A percentile compares a stretch with the other conserved stretches of the same genome.
phyloP scores from a whole-genome alignment of 148 eudicot species.

The Amaranthus palmeri region DNA sequence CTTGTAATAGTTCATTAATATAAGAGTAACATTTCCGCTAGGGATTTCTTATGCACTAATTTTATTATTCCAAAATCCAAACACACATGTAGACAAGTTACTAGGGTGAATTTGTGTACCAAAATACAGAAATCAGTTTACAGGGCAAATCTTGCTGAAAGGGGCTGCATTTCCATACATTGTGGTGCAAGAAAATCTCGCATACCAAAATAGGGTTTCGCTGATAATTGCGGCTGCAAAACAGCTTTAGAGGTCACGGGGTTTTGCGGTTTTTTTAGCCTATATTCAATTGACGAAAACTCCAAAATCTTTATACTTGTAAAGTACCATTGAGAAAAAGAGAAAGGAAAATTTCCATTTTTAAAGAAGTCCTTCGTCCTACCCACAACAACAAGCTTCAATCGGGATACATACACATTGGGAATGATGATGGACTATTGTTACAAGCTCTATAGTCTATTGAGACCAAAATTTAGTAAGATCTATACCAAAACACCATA shows the following conservation, averaged over 20 bases:
- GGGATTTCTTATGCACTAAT: not conserved
- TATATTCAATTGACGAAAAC: too few relatives aligned
- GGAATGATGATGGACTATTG: not conserved
- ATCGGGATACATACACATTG: not conserved
- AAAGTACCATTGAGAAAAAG: too few relatives aligned
- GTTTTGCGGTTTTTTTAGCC: too few relatives aligned
- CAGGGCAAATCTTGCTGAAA: not conserved
- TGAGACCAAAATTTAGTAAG: too few relatives aligned
- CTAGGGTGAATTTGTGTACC: too few relatives aligned
- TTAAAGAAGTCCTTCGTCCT: not conserved
- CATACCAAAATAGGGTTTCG: too few relatives aligned
- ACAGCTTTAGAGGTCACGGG: too few relatives aligned
- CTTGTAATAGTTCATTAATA: not conserved
- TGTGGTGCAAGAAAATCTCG: not conserved
- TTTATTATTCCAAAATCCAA: not conserved
- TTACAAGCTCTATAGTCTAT: too few relatives aligned
- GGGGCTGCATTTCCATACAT: not conserved
- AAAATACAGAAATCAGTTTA: not conserved
- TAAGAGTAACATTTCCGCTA: not conserved
- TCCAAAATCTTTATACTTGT: too few relatives aligned
- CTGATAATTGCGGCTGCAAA: too few relatives aligned
- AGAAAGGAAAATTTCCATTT: too few relatives aligned
- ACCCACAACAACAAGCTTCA: not conserved
- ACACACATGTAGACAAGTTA: not conserved
- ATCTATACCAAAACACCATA: too few relatives aligned